A percentile compares a stretch with the other conserved stretches of the same genome.
phyloP scores from a whole-genome alignment of 768 basidiomycete genomes.

The Mrakia blollopis region DNA sequence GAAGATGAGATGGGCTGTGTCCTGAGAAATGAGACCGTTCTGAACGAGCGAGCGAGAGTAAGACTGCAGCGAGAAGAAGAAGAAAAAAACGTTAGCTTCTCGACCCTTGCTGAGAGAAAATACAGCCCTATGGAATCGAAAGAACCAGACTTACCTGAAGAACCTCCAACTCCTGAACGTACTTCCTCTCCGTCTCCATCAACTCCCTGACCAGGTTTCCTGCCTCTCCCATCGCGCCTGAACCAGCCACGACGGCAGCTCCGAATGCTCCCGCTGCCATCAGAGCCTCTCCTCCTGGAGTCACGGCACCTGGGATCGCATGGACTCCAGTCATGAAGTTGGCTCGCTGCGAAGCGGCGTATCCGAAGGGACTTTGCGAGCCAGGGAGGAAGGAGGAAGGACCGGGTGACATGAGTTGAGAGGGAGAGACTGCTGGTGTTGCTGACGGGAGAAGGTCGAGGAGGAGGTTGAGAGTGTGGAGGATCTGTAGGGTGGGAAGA shows the following conservation, averaged over 20 bases:
- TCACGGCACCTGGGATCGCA: conserved; percentile 46
- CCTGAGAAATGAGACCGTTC: conserved; percentile 80
- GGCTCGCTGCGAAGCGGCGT: conserved; percentile 26
- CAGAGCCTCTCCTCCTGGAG: conserved; percentile 31
- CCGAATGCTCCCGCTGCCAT: conserved; percentile 16
- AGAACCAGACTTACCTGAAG: conserved; percentile 66
- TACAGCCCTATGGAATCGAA: no score
- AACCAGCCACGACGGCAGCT: conserved; percentile 41
- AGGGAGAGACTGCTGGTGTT: conserved; percentile 43
- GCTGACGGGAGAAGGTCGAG: conserved; percentile 62
- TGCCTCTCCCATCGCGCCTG: conserved; percentile 65
- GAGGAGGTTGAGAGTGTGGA: conserved; percentile 79
- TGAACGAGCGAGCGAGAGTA: conserved; percentile 79
- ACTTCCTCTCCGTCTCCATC: conserved; percentile 91
- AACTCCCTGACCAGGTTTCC: conserved; percentile 69
- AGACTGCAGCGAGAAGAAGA: conserved; percentile 54
- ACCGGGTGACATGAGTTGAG: conserved; percentile 32
- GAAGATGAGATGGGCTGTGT: conserved; percentile 92
- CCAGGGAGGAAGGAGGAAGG: conserved; percentile 32
- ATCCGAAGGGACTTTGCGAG: conserved; percentile 33
- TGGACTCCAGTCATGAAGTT: conserved; percentile 36
- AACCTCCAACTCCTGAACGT: conserved; percentile 91
- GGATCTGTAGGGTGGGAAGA: conserved; percentile 55
- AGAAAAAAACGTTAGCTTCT: neutral
- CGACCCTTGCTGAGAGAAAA: neutral